Evolutionary conservation across 176 grass and related monocot genomes (phyloP), one percentile per base, ranked within the genome.

Genomic region (Oropetium thomaeum): DNA sequence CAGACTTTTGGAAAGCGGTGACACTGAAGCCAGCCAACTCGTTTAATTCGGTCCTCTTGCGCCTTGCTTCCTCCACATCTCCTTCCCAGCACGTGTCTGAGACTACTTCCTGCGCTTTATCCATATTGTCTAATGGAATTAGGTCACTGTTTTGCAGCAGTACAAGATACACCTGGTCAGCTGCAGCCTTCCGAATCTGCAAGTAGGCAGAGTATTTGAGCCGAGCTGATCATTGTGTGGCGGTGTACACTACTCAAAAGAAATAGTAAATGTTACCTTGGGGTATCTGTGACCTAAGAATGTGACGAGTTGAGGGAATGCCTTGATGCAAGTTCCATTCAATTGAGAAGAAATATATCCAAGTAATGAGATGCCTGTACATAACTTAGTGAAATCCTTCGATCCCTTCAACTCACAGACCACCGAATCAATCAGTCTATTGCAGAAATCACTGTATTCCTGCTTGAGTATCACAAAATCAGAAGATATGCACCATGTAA

Each of bases 221-320:
- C 49, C 63, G 15, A 53, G 22, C 54, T 53, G 23, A 49, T 44
- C 8, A 37, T 20, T 55, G 33, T 9, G 14, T 37, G 23, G 26
- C 27, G 28, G 70, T 25, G 3, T 80, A 73, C 5, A 20, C n/a
- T 47, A 67, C 27, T 62, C 0, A 53, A 40, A 76, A 83, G 44
- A 43, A 70, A 60, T 25, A 28, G 14, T 9, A 71, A 62, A 26
- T 58, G 45, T 73, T 92, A 98, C 91, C 90, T 99, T 99, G 41
- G 96, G 96, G 73, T 99, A 99, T 35, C 89, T 70, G 65, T 99
- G 96, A 63, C 84, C 87, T 48, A 99, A 87, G 75, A 95, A 99
- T 58, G 49, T 90, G 28, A 88, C 71, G 48, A 95, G 82, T 32
- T 83, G 83, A 92, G 86, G 90, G n/a, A 99, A 92, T 79, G 91